Base-by-base conservation (phyloP, 225 moss, liverwort and hornwort species). In the Sphagnum tenellum region DNA sequence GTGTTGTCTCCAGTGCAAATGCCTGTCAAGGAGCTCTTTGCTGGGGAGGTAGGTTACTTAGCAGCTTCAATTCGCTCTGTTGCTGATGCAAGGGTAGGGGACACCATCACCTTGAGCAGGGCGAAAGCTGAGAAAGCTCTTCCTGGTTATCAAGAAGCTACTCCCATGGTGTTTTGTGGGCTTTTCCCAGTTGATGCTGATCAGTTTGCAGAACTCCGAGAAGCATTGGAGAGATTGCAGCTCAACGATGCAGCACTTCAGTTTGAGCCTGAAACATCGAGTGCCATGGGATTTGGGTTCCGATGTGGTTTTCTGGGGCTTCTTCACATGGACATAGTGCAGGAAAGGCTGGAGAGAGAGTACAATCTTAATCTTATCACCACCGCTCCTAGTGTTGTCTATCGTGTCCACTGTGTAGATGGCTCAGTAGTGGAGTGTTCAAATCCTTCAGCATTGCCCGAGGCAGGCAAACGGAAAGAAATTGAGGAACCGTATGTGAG, bases 311-410 rank as follows among this genome's bases (percentile, higher is more conserved):
- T 96, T 63, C 74, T 96, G 67, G 96, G 96, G 49, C 90, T 96
- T 66, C 74, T 96, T 66, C 96, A 96, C 72, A 92, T 96, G 96
- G 92, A 96, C 69, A 96, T 96, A 62, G 96, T 96, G 69, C 96
- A 96, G 83, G 96, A 96, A 78, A 83, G 96, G 76, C 70, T 96
- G 68, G 96, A 96, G 73, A 85, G 96, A 50, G 92, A 96, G 74
- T 96, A 96, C 70, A 83, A 92, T 76, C 82, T 96, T 1, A 81
- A 92, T 66, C 82, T 96, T 50, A 96, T 96, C 52, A 96, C 96
- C 49, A 96, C 96, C 57, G 92, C 95, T 64, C 95, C 92, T 45
- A 96, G 95, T 72, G 95, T 96, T 54, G 95, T 96, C 2, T 96
- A 96, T 72, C 88, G 75, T 66, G 79, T 96, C 62, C 76, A 83